Evolutionary conservation across 192 early-diverging fungal species (phyloP).

Genomic region (Radiomyces spectabilis): DNA sequence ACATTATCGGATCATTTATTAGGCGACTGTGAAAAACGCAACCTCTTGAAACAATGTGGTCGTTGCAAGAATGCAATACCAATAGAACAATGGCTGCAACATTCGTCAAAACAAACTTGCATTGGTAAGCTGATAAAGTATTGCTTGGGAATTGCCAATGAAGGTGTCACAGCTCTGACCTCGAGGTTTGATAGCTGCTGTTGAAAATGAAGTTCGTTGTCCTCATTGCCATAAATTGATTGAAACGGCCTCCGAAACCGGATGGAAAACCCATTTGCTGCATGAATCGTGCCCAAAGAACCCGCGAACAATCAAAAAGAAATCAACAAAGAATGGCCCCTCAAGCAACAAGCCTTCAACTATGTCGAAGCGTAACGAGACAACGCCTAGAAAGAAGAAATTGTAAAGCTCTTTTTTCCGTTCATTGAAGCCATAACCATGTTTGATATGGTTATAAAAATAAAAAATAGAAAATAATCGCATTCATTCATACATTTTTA

Average conservation of each 20-base stretch:
- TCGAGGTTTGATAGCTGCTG: background rate
- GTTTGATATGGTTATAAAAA: no score
- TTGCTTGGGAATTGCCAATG: background rate
- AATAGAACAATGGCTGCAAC: conserved; percentile 24
- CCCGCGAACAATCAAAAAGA: no score
- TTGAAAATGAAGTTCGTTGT: background rate
- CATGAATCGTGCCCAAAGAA: background rate
- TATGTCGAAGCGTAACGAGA: no score
- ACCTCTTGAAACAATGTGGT: conserved; percentile 53
- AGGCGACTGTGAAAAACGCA: conserved; percentile 51
- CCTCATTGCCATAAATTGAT: background rate
- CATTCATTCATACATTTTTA: no score
- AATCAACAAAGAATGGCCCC: no score
- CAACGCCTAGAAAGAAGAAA: no score
- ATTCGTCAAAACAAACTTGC: conserved; percentile 18
- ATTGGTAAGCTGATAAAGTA: background rate
- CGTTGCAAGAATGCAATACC: conserved; percentile 22
- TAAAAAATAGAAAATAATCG: no score
- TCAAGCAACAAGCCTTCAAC: no score
- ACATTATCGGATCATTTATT: conserved; percentile 56
- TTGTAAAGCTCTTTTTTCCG: no score
- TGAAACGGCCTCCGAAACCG: background rate
- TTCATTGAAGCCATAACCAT: no score
- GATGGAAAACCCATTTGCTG: background rate
- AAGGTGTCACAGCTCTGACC: no score